Conservation (phyloP, 208 protist genomes). For the Leishmania turanica region DNA sequence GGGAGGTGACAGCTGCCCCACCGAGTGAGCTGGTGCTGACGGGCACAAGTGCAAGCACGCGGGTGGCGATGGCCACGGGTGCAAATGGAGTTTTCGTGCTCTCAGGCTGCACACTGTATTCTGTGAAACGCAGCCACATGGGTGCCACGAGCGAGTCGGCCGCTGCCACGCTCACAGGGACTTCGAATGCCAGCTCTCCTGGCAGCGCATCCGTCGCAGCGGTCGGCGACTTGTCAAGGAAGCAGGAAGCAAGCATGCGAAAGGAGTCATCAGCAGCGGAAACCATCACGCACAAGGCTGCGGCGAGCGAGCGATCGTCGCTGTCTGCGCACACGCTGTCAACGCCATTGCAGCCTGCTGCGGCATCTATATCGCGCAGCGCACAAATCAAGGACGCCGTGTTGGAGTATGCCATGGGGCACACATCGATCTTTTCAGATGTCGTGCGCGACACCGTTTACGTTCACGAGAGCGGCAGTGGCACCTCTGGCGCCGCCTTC, state of each 20-base stretch:
- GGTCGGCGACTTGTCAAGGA: not conserved
- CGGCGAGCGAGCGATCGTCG: not conserved
- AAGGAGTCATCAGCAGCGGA: not conserved
- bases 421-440: not conserved
- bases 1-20: conserved; percentile 19
- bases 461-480: conserved; percentile 14
- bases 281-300: not conserved
- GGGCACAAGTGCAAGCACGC: conserved; percentile 27
- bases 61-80: conserved; percentile 20
- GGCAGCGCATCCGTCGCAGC: not conserved
- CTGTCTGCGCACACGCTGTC: not conserved
- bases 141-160: not conserved
- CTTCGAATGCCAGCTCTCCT: not conserved
- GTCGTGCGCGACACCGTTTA: conserved; percentile 35
- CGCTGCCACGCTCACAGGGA: not conserved
- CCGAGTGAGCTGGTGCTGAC: conserved; percentile 27
- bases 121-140: conserved; percentile 5
- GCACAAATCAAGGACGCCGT: conserved; percentile 14
- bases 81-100: conserved; percentile 33
- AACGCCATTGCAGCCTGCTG: not conserved
- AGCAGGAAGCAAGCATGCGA: not conserved
- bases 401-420: conserved; percentile 16
- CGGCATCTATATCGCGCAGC: not conserved
- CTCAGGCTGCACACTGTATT: conserved; percentile 36
- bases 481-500: not conserved